Percentiles rank a stretch among this genome's conserved stretches.
Evolutionary conservation across 192 early-diverging fungal species (phyloP).

Genomic region (Entomortierella lignicola): DNA sequence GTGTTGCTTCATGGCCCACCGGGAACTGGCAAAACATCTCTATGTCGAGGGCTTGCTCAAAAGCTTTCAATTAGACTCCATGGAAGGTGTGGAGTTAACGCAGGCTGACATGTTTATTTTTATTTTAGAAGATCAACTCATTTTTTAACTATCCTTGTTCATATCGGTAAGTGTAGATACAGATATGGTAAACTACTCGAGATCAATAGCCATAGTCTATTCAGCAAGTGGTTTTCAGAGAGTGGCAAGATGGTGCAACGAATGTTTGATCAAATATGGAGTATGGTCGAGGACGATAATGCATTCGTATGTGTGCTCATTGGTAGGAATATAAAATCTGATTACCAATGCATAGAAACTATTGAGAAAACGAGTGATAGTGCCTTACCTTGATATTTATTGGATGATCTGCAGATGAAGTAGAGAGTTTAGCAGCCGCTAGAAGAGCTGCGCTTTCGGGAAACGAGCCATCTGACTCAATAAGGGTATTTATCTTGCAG

Average conservation of each 20-base stretch:
- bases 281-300: slow-evolving; percentile 65
- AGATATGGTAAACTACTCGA: slow-evolving; percentile 65
- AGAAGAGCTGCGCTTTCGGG: slow-evolving; percentile 69
- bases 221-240: slow-evolving; percentile 84
- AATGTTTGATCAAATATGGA: slow-evolving; percentile 69
- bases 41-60: slow-evolving; percentile 74
- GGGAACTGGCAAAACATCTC: slow-evolving; percentile 76
- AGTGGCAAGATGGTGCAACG: slow-evolving; percentile 74
- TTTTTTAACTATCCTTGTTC: no score
- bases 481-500: slow-evolving; percentile 71
- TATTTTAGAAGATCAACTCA: no score
- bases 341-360: background rate
- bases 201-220: slow-evolving; percentile 79
- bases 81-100: slow-evolving; percentile 14
- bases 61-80: slow-evolving; percentile 68
- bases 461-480: slow-evolving; percentile 76
- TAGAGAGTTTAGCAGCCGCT: slow-evolving; percentile 77
- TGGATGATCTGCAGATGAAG: slow-evolving; percentile 64
- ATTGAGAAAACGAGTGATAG: no score
- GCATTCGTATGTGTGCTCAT: slow-evolving; percentile 75
- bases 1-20: slow-evolving; percentile 76
- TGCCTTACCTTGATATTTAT: background rate
- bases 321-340: slow-evolving; percentile 35
- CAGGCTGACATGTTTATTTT: background rate
- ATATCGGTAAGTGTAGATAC: background rate